These are phyloP conservation scores for Microsporum canis DNA, from an alignment of 2,329 filamentous ascomycete species.

Conservation along the genomic window DNA sequence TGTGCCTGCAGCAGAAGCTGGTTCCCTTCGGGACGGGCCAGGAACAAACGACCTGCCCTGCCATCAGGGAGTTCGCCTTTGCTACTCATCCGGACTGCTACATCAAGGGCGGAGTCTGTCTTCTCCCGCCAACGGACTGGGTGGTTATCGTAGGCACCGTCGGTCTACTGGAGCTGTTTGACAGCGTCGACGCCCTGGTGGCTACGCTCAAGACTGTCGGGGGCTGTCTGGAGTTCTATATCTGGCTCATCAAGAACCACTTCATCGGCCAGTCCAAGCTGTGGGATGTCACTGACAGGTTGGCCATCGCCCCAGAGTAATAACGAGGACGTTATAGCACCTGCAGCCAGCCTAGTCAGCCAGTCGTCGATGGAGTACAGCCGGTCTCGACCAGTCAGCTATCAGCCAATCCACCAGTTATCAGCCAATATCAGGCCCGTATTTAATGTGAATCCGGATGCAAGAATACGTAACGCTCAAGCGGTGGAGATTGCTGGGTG, in stretches of 20 bases:
- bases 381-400: not conserved
- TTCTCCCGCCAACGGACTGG: slow-evolving; percentile 16
- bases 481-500: not conserved
- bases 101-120: slow-evolving; percentile 18
- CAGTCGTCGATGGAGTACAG: no score
- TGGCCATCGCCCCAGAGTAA: no score
- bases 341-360: no score
- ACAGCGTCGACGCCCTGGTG: slow-evolving; percentile 5
- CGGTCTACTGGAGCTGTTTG: slow-evolving; percentile 7
- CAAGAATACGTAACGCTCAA: not conserved
- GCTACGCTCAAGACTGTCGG: slow-evolving; percentile 5
- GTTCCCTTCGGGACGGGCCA: slow-evolving; percentile 15
- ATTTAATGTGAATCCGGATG: not conserved
- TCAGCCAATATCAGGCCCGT: no score
- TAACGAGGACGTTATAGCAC: no score
- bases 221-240: slow-evolving; percentile 8
- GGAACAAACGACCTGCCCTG: slow-evolving; percentile 12
- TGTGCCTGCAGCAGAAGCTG: slow-evolving; percentile 20
- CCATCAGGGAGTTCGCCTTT: slow-evolving; percentile 16
- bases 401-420: no score
- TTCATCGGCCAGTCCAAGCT: not conserved
- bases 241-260: slow-evolving; percentile 6
- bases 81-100: slow-evolving; percentile 18
- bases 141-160: slow-evolving; percentile 13
- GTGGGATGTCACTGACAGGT: not conserved